phyloP scores from a whole-genome alignment of 2,329 filamentous ascomycete species.

The Xenoacremonium recifei region DNA sequence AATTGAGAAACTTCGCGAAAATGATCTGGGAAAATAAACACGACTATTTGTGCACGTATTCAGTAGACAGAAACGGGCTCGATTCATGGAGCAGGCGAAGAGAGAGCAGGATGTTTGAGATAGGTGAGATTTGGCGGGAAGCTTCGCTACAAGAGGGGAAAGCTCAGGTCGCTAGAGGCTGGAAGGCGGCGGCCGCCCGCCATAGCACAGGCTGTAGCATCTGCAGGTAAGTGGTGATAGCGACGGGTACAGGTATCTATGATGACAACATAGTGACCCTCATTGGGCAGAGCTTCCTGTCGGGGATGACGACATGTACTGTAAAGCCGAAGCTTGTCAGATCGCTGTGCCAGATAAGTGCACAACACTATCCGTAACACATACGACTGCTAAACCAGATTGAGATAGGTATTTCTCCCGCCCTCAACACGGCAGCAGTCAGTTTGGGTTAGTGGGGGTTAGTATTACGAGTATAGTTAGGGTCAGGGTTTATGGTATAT shows the following conservation, averaged over 20 bases:
- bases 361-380: no score
- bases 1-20: constrained; percentile 30
- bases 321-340: no score
- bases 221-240: neutral
- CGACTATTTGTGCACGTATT: neutral
- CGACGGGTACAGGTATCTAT: neutral
- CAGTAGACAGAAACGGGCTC: neutral
- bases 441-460: no score
- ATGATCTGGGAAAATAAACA: constrained; percentile 10
- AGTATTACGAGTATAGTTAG: no score
- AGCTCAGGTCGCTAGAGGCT: neutral
- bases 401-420: no score
- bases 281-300: neutral
- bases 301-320: neutral
- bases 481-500: no score
- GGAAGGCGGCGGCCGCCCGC: neutral
- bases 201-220: neutral
- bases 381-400: no score
- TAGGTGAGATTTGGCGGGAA: neutral
- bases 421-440: no score
- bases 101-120: neutral
- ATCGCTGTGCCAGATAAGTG: no score
- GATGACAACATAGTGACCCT: constrained; percentile 1
- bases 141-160: neutral
- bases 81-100: constrained; percentile 4